Percentiles rank a stretch among this genome's conserved stretches.
Conservation (phyloP, 495 filamentous ascomycete species). For the Daldinia decipiens region DNA sequence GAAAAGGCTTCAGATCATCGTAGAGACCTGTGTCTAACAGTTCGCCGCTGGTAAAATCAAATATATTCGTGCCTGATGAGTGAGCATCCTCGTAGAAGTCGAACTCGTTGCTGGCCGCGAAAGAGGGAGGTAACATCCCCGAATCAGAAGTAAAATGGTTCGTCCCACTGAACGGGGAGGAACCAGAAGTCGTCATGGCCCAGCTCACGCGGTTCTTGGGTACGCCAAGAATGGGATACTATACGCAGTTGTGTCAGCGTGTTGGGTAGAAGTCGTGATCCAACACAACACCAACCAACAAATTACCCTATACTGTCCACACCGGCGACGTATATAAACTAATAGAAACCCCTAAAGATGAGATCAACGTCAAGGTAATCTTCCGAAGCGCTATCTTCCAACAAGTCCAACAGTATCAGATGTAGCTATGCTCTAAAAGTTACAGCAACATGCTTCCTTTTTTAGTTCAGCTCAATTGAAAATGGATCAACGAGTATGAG, state of each 20-base stretch:
- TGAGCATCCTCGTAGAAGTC: slow-evolving; percentile 32
- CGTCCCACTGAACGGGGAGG: slow-evolving; percentile 29
- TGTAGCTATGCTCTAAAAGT: slow-evolving; percentile 12
- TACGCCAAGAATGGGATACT: neutral
- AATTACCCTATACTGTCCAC: slow-evolving; percentile 5
- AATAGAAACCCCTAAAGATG: neutral
- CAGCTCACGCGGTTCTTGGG: neutral
- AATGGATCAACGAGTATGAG: slow-evolving; percentile 10
- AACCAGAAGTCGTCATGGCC: slow-evolving; percentile 40
- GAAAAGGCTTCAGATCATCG: slow-evolving; percentile 19
- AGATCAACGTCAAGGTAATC: neutral
- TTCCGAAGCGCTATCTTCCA: slow-evolving; percentile 13
- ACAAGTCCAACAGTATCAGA: slow-evolving; percentile 27
- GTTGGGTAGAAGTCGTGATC: slow-evolving; percentile 12
- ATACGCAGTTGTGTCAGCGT: neutral
- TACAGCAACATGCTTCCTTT: slow-evolving; percentile 42
- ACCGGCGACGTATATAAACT: slow-evolving; percentile 1
- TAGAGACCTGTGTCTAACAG: slow-evolving; percentile 20
- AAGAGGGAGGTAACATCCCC: slow-evolving; percentile 30
- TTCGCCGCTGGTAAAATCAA: slow-evolving; percentile 26
- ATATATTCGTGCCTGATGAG: slow-evolving; percentile 11
- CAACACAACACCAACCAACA: slow-evolving; percentile 11
- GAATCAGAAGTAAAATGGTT: slow-evolving; percentile 33
- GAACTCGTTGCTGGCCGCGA: slow-evolving; percentile 30
- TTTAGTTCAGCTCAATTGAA: slow-evolving; percentile 27